These are phyloP conservation scores for Aspergillus cristatus DNA, from an alignment of 495 filamentous ascomycete species.

Conservation along the genomic window DNA sequence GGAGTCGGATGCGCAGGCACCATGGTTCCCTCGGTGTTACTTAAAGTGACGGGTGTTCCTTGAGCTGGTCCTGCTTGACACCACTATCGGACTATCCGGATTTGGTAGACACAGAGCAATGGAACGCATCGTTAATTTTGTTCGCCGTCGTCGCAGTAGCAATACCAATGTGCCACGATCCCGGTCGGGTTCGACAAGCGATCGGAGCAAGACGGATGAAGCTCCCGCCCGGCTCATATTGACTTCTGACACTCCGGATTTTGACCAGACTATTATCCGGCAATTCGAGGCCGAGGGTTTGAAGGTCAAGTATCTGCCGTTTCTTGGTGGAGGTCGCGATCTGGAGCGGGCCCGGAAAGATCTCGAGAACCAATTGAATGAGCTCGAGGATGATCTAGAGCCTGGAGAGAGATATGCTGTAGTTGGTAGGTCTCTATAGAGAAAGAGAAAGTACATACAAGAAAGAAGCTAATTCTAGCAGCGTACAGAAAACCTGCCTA, in stretches of 20 bases:
- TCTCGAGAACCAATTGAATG: slow-evolving; percentile 38
- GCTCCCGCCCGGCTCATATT: slow-evolving; percentile 46
- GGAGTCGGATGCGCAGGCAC: too few relatives aligned
- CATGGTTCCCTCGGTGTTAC: too few relatives aligned
- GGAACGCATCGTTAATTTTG: too few relatives aligned
- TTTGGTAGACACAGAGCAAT: too few relatives aligned
- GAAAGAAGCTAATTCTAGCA: slow-evolving; percentile 8
- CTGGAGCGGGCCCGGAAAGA: slow-evolving; percentile 33
- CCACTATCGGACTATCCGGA: too few relatives aligned
- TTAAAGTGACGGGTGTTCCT: too few relatives aligned
- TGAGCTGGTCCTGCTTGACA: too few relatives aligned
- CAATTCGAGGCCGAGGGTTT: slow-evolving; percentile 62
- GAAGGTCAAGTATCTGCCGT: slow-evolving; percentile 50
- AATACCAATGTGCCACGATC: neutral
- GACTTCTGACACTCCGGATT: slow-evolving; percentile 52
- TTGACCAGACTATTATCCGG: slow-evolving; percentile 45
- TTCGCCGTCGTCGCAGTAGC: neutral
- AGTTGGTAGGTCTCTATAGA: slow-evolving; percentile 26
- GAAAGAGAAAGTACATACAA: neutral
- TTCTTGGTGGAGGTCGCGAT: slow-evolving; percentile 30
- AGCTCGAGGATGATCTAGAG: slow-evolving; percentile 32
- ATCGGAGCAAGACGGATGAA: too few relatives aligned
- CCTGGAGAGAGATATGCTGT: slow-evolving; percentile 43
- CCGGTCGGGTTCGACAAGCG: too few relatives aligned
- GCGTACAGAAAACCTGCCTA: slow-evolving; percentile 51